Evolutionary conservation across 2,329 filamentous ascomycete species (phyloP), one percentile per base, ranked within the genome.

Genomic region (Sclerotinia minor): DNA sequence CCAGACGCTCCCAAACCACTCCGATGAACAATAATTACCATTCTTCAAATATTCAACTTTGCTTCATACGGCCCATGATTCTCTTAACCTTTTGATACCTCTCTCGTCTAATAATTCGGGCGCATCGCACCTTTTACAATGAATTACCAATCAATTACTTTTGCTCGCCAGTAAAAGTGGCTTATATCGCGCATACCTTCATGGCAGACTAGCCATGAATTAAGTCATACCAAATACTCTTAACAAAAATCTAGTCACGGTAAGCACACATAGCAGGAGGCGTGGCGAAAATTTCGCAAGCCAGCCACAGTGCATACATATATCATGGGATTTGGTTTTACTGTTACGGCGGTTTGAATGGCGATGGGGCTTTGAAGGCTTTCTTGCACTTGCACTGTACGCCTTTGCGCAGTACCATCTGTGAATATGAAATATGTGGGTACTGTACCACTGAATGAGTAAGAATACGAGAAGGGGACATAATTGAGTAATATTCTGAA

Each of bases 311-410:
- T 41, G 32, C 64, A 1, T 1, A 15, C 64, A 1, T 1, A 15
- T 24, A 29, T 19, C 35, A 54, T 29, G 24, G 61, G 49, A 15
- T 67, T 21, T 67, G 55, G 47, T 67, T 61, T 24, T 67, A 55
- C 49, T 67, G 55, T 26, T 19, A 21, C 2, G 57, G 63, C 24
- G 38, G 50, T 55, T 5, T 19, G 13, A 11, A 44, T 32, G 17
- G 55, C 1, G 45, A 67, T 5, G 65, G 47, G 8, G 19, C 47
- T 19, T 15, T 67, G 24, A 32, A 9, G 15, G 55, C 38, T 17
- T 35, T 9, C 17, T n/a, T 52, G 7, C n/a, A 61, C 21, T 2
- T 35, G n/a, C 45, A 61, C 45, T 35, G 32, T 35, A 35, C 32
- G 32, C 32, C 2, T 35, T 6, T 35, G 35, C 35, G 9, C 35